phyloP scores from a whole-genome alignment of 1,284 basidiomycete species.

The Paramarasmius palmivorus region DNA sequence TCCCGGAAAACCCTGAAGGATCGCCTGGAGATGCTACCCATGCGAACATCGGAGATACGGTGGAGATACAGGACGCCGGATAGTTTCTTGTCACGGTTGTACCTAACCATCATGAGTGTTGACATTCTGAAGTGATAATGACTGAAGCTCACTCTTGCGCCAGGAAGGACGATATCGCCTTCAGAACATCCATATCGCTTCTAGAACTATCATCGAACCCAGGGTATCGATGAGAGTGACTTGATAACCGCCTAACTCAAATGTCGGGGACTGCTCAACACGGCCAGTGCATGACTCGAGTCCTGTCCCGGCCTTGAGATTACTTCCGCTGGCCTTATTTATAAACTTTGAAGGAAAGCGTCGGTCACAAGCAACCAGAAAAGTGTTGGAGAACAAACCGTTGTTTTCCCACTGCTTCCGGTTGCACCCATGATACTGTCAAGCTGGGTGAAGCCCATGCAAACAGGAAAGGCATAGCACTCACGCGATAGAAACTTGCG shows the following conservation, averaged over 20 bases:
- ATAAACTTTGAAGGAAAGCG: conserved; percentile 31
- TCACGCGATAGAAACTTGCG: conserved; percentile 1
- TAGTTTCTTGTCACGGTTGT: conserved; percentile 36
- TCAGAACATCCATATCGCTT: conserved; percentile 31
- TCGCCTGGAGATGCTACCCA: conserved; percentile 42
- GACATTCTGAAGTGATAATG: neutral
- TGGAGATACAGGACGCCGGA: conserved; percentile 47
- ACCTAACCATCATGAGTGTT: conserved; percentile 24
- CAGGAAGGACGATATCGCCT: conserved; percentile 25
- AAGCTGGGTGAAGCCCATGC: too few relatives aligned
- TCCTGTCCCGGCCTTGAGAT: conserved; percentile 26
- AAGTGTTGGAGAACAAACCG: conserved; percentile 27
- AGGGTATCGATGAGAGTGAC: conserved; percentile 35
- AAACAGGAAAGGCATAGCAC: neutral
- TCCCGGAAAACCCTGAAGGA: conserved; percentile 47
- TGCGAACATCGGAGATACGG: conserved; percentile 44
- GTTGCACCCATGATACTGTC: conserved; percentile 48
- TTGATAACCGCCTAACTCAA: conserved; percentile 25
- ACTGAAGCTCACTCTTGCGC: conserved; percentile 18
- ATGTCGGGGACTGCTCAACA: conserved; percentile 26
- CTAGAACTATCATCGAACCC: conserved; percentile 35
- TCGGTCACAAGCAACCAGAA: too few relatives aligned
- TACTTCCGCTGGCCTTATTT: conserved; percentile 33
- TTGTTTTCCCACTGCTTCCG: conserved; percentile 45
- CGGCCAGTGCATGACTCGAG: conserved; percentile 32